Evolutionary conservation across 73 alveolate species (phyloP).

Genomic region (Paramecium tetraurelia): DNA sequence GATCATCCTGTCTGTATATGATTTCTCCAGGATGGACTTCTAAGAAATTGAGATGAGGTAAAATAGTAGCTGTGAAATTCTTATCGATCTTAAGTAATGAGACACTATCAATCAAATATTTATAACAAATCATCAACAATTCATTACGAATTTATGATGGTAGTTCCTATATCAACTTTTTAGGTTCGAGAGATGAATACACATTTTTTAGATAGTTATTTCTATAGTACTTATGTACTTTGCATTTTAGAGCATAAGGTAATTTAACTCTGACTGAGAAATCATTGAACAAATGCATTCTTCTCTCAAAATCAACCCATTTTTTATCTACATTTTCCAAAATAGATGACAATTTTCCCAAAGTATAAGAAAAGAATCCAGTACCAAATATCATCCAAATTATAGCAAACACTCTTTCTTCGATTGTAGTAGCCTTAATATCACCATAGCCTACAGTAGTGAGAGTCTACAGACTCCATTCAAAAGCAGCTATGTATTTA

Average conservation of each 20-base stretch:
- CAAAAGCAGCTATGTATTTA: slow-evolving; percentile 65
- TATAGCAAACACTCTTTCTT: slow-evolving; percentile 66
- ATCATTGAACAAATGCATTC: slow-evolving; percentile 66
- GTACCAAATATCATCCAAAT: slow-evolving; percentile 80
- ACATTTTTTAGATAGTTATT: slow-evolving; percentile 61
- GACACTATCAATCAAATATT: slow-evolving; percentile 25
- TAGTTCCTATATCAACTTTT: slow-evolving; percentile 53
- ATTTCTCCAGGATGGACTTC: slow-evolving; percentile 62
- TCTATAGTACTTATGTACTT: slow-evolving; percentile 66
- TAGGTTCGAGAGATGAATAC: slow-evolving; percentile 55
- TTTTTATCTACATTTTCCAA: slow-evolving; percentile 72
- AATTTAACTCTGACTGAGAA: slow-evolving; percentile 68
- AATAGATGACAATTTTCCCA: slow-evolving; percentile 74
- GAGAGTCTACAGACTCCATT: slow-evolving; percentile 72
- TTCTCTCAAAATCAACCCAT: slow-evolving; percentile 61
- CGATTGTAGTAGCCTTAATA: slow-evolving; percentile 57
- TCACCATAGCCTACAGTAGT: slow-evolving; percentile 85
- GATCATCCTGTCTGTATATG: slow-evolving; percentile 60
- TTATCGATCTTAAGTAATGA: slow-evolving; percentile 41
- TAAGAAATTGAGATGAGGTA: slow-evolving; percentile 31
- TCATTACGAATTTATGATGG: slow-evolving; percentile 64
- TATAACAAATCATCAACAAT: slow-evolving; percentile 20
- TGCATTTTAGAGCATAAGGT: slow-evolving; percentile 52
- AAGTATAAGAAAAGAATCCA: slow-evolving; percentile 76
- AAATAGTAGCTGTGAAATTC: slow-evolving; percentile 14